Evolutionary conservation across 2,329 filamentous ascomycete genomes (phyloP).

Genomic region (Colletotrichum destructivum): DNA sequence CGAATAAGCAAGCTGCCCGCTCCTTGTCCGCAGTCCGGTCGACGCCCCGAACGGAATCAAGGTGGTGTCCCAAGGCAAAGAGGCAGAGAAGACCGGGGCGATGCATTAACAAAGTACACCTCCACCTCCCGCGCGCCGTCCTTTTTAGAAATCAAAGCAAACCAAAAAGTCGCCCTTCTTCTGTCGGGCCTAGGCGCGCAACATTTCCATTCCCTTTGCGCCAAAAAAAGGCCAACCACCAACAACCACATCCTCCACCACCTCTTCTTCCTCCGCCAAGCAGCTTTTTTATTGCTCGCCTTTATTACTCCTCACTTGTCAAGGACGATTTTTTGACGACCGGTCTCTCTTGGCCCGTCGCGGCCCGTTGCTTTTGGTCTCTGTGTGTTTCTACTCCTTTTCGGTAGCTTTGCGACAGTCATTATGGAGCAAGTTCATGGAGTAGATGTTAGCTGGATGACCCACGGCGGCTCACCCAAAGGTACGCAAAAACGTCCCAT

Average conservation of each 20-base stretch:
- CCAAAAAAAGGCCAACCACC: conserved; percentile 9
- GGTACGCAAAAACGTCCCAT: conserved; percentile 66
- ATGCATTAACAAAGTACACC: conserved; percentile 29
- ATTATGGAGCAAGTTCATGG: conserved; percentile 86
- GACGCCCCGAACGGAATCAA: conserved; percentile 30
- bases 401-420: conserved; percentile 45
- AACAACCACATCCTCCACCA: not conserved
- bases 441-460: conserved; percentile 92
- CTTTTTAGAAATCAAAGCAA: conserved; percentile 30
- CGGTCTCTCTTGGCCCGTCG: conserved; percentile 19
- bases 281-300: not conserved
- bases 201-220: conserved; percentile 10
- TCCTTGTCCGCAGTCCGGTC: conserved; percentile 7
- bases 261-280: conserved; percentile 9
- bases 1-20: conserved; percentile 17
- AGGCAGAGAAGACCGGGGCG: conserved; percentile 1
- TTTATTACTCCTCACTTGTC: not conserved
- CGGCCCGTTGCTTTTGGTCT: conserved; percentile 17
- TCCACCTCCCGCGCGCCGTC: conserved; percentile 36
- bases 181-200: conserved; percentile 15
- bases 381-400: not conserved
- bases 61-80: conserved; percentile 3
- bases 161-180: conserved; percentile 27
- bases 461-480: conserved; percentile 85
- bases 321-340: conserved; percentile 4